Evolutionary conservation across 106 monocot genomes (phyloP).

Genomic region (Platanthera guangdongensis): DNA sequence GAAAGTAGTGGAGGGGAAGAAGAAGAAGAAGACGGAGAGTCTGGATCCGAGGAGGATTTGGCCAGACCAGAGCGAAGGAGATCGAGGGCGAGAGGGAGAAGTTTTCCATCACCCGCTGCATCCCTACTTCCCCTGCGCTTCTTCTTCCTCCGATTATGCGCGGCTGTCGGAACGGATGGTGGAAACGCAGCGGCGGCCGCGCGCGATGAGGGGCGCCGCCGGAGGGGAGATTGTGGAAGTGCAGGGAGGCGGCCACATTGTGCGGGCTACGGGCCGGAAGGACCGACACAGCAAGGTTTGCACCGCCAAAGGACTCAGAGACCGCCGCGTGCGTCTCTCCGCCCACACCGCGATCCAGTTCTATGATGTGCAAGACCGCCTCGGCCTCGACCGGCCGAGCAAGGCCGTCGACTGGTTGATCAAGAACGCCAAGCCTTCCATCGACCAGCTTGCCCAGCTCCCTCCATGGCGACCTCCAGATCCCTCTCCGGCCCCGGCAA

Average conservation of each 20-base stretch:
- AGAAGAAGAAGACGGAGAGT: neutral
- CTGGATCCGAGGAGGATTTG: constrained; percentile 36
- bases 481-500: neutral
- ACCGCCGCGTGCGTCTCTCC: constrained; percentile 63
- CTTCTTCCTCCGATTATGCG: constrained; percentile 5
- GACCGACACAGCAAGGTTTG: constrained; percentile 70
- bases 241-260: constrained; percentile 43
- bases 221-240: constrained; percentile 3
- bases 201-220: neutral
- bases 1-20: neutral
- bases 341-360: constrained; percentile 68
- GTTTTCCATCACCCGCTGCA: constrained; percentile 7
- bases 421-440: constrained; percentile 48
- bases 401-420: constrained; percentile 75
- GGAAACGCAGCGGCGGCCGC: constrained; percentile 9
- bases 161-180: neutral
- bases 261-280: constrained; percentile 49
- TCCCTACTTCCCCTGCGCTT: constrained; percentile 3
- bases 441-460: constrained; percentile 49
- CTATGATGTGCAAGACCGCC: constrained; percentile 69
- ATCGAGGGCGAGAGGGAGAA: constrained; percentile 4
- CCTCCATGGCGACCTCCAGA: constrained; percentile 23
- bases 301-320: constrained; percentile 54
- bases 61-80: neutral
- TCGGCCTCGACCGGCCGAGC: constrained; percentile 62